Evolutionary conservation across 2,329 filamentous ascomycete species (phyloP), one percentile per base, ranked within the genome.

Genomic region (Diaporthe citrichinensis): DNA sequence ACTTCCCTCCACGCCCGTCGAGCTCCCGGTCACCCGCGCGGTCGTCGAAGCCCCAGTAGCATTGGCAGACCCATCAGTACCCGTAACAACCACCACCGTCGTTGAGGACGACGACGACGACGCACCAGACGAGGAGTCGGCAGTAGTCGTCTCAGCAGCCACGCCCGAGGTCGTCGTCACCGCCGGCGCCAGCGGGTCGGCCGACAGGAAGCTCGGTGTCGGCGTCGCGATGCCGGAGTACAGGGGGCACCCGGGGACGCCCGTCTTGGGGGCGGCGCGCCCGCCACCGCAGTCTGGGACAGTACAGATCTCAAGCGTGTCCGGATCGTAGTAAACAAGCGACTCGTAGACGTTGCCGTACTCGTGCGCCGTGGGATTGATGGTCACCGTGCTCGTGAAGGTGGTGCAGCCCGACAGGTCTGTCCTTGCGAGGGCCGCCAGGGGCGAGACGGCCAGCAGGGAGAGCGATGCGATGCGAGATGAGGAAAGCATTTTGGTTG

Each of bases 251-350:
- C 92, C 92, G 0, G 92, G 92, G 31, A 91, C 88, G 36, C 87
- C 88, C 23, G 89, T 90, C 85, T 91, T 93, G 76, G 91, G 89
- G 4, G 92, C 90, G 12, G 91, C 92, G 61, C 89, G 87, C 73
- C 92, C 92, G 78, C 92, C 92, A 75, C 92, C 92, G 83, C 92
- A 94, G 87, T 94, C 92, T 78, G 92, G 87, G 77, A 90, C 80
- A 15, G 86, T 85, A 87, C 92, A 94, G 81, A 93, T 85, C 85
- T 93, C 91, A 81, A 91, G 91, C 25, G 88, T 90, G 78, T 84
- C 90, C 2, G 91, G 91, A 72, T 92, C 88, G 82, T 90, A 93
- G 86, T 87, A 93, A 79, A 91, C 82, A 62, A 88, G 76, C 73
- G 86, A 88, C 58, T 86, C 86, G 78, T 83, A 83, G 78, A 83